Evolutionary conservation across 192 early-diverging fungal genomes (phyloP).

Genomic region (Umbelopsis isabellina): DNA sequence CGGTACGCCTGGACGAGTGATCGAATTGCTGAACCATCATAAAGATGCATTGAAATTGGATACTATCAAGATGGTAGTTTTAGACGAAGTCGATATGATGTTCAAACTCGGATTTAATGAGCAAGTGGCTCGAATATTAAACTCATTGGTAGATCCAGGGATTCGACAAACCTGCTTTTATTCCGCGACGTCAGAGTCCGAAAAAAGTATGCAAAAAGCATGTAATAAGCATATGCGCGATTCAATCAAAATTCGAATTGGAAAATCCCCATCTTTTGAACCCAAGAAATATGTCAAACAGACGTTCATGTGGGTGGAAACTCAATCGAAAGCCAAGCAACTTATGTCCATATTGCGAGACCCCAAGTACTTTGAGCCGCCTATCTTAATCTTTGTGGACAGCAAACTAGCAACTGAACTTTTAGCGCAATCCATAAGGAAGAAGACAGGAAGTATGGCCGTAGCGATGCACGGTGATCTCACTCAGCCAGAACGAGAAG

Average conservation of each 20-base stretch:
- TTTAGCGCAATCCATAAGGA: slow-evolving; percentile 47
- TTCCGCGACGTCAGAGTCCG: slow-evolving; percentile 36
- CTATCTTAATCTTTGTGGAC: slow-evolving; percentile 59
- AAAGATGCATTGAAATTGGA: slow-evolving; percentile 35
- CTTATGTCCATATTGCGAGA: slow-evolving; percentile 55
- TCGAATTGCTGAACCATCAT: slow-evolving; percentile 48
- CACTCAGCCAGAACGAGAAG: slow-evolving; percentile 44
- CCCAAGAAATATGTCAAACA: slow-evolving; percentile 46
- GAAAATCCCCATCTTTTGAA: not conserved
- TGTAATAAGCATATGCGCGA: slow-evolving; percentile 35
- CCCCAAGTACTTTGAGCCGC: slow-evolving; percentile 54
- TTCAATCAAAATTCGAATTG: slow-evolving; percentile 41
- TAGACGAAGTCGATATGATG: slow-evolving; percentile 65
- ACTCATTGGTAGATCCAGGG: slow-evolving; percentile 35
- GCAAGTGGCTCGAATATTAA: slow-evolving; percentile 51
- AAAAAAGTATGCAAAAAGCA: slow-evolving; percentile 4
- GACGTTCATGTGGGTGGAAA: slow-evolving; percentile 61
- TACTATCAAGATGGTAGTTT: slow-evolving; percentile 49
- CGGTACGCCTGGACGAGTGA: slow-evolving; percentile 60
- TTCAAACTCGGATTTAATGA: slow-evolving; percentile 57
- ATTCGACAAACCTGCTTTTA: slow-evolving; percentile 49
- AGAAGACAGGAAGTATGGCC: slow-evolving; percentile 38
- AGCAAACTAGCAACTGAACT: slow-evolving; percentile 57
- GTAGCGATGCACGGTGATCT: slow-evolving; percentile 57
- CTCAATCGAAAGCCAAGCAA: slow-evolving; percentile 56